Base-by-base conservation (phyloP, 2,329 filamentous ascomycete genomes). In the Claviceps sp. region DNA sequence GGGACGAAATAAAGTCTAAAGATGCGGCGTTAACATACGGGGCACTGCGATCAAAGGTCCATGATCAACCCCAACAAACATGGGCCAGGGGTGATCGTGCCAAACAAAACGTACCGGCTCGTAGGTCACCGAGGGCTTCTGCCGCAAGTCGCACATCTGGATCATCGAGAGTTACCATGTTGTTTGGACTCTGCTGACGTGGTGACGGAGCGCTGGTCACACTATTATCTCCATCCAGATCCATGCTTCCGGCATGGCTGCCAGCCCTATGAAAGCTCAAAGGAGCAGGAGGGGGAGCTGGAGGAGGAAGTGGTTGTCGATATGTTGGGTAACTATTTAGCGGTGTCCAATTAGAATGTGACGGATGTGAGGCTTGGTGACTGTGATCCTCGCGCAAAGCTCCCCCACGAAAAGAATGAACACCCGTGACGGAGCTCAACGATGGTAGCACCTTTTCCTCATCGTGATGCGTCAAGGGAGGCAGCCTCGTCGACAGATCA, bases 91-190 rank as follows among this genome's bases (percentile, higher is more conserved):
- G 16, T 4, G 5, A 5, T 4, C 40, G 5, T 13, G 4, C 17
- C 41, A 38, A 45, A 4, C 34, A 44, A n/a, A n/a, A 45, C 76
- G 63, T 71, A 89, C 85, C 84, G 11, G 51, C 51, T 68, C 82
- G 77, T 55, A 90, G 73, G 59, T 87, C 84, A 48, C 85, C 85
- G 14, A 90, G 70, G 7, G 86, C 86, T 66, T 89, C 84, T 34
- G 86, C 86, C 24, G 86, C 86, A 59, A 84, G 72, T 43, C 81
- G 75, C 39, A 85, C 82, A 59, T 84, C 81, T 2, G 81, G 81
- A 57, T 85, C 81, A 59, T 85, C 82, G 30, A 85, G 65, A 54
- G 70, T 80, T 47, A 81, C 50, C 40, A 51, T 74, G 54, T 74
- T 80, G 56, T 73, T 72, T 14, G 66, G 60, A 40, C 70, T 65